Evolutionary conservation across 257 asterid species (phyloP).

Genomic region (Jaltomata sinuosa): DNA sequence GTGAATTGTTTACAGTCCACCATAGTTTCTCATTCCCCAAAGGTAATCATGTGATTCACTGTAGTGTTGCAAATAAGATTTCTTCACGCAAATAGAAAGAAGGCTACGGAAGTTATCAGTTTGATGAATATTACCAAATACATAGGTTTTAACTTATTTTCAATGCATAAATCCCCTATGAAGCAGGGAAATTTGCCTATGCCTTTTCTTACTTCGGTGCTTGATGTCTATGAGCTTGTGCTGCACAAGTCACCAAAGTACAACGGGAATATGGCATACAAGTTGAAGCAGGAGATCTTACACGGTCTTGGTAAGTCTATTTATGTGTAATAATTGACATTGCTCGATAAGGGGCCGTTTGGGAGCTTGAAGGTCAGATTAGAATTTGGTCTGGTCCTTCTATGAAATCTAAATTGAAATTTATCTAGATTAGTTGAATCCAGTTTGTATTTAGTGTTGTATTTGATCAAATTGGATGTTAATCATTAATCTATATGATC

Average conservation of each 20-base stretch:
- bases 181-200: constrained; percentile 76
- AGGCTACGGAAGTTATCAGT: background rate
- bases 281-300: constrained; percentile 96
- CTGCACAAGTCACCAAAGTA: constrained; percentile 50
- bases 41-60: constrained; percentile 33
- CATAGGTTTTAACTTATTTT: background rate
- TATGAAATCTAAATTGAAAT: background rate
- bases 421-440: background rate
- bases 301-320: constrained; percentile 71
- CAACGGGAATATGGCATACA: constrained; percentile 47
- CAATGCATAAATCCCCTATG: constrained; percentile 6
- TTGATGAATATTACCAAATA: background rate
- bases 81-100: background rate
- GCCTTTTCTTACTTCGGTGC: constrained; percentile 61
- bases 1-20: constrained; percentile 91
- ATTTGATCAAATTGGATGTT: background rate
- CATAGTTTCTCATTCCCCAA: constrained; percentile 81
- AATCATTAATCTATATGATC: background rate
- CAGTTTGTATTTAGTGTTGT: background rate
- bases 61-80: background rate
- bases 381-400: background rate
- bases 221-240: constrained; percentile 78
- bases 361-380: background rate
- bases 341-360: background rate
- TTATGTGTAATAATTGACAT: background rate